phyloP scores from a whole-genome alignment of 2,329 filamentous ascomycete genomes.

The Calonectria pseudoturangicola region DNA sequence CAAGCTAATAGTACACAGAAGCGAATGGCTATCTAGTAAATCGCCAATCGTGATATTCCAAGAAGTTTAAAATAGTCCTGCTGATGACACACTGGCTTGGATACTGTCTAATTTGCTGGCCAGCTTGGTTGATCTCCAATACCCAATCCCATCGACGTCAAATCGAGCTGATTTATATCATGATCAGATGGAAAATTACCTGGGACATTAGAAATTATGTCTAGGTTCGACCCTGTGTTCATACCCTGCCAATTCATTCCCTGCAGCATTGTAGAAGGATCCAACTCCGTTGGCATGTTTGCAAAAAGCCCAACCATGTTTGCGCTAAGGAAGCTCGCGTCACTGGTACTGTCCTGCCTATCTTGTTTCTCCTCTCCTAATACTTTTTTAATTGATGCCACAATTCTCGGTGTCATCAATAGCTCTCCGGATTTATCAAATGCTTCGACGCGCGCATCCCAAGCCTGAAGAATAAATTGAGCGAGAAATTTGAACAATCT shows the following conservation, averaged over 20 bases:
- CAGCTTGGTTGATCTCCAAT: neutral
- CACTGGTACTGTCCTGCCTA: neutral
- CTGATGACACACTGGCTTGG: neutral
- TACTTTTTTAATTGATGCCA: neutral
- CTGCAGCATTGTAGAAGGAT: neutral
- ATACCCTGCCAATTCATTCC: neutral
- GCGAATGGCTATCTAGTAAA: neutral
- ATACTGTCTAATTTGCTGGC: neutral
- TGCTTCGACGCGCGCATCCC: conserved; percentile 1
- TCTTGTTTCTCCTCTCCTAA: neutral
- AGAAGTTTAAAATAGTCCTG: neutral
- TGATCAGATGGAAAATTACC: neutral
- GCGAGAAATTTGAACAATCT: neutral
- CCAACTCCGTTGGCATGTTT: neutral
- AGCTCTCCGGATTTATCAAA: neutral
- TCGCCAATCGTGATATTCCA: neutral
- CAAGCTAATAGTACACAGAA: neutral
- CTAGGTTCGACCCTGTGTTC: neutral
- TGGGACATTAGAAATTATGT: neutral
- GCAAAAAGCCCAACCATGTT: neutral
- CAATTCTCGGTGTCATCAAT: neutral
- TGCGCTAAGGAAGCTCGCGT: neutral
- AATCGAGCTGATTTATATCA: conserved; percentile 14
- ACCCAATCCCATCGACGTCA: neutral
- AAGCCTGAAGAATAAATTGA: neutral